Evolutionary conservation across 1,284 basidiomycete genomes (phyloP), one percentile per base, ranked within the genome.

Genomic region (Paramarasmius palmivorus): DNA sequence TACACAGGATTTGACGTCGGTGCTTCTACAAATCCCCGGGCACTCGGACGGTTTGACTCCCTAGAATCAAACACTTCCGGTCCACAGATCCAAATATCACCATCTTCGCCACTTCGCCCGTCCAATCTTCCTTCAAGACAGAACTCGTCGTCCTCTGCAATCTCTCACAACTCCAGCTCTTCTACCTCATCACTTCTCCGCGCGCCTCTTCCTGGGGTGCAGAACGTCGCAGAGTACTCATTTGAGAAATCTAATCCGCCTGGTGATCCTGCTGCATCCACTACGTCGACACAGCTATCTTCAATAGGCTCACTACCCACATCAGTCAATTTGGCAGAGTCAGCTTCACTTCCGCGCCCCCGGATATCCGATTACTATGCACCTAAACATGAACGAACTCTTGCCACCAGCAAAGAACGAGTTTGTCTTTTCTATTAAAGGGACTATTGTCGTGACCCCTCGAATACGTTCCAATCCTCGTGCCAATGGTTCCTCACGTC

Each of bases 331-430:
- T 48, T 26, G n/a, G 42, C 19, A 35, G 45, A n/a, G 23, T 42
- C 32, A 8, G 7, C 29, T 23, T 8, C 32, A 12, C n/a, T 60
- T 67, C 22, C 68, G 65, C 10, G 70, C 74, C 3, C 84, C 85
- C 2, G 75, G 74, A 15, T 69, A 73, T n/a, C 81, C 83, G 2
- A 73, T 88, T 34, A 89, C 87, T 0, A 68, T 92, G 4, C 88
- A 90, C 63, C 61, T 92, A 52, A 89, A 91, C 61, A 87, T 91
- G 75, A 88, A 88, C 61, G 86, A 90, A 40, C 71, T 91, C 14
- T 70, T 82, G n/a, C 78, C 82, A 1, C 81, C 86, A 2, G 69
- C 78, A 26, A 85, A 82, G 65, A 84, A 82, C 54, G 65, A 73
- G 5, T 84, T 91, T 62, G 78, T 76, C 2, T 88, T 91, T 65